Percentiles rank a stretch among this genome's conserved stretches.
phyloP scores from a whole-genome alignment of 345 rosid genomes.

The Lepidium aucheri region DNA sequence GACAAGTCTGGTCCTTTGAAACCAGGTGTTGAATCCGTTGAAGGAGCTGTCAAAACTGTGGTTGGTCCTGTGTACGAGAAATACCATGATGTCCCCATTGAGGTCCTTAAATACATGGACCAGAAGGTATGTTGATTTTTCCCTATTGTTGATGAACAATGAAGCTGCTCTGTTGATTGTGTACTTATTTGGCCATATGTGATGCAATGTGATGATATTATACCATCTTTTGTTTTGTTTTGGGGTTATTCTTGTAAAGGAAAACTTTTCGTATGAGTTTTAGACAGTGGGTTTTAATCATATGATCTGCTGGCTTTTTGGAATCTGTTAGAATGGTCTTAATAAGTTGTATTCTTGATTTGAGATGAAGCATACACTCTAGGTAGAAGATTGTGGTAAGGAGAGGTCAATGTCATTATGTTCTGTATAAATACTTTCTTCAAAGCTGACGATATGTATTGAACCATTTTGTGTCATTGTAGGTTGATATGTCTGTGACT shows the following conservation, averaged over 20 bases:
- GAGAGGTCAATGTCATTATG: background rate
- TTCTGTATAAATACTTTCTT: background rate
- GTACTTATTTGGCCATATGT: background rate
- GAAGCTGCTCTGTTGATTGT: background rate
- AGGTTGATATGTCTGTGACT: constrained; percentile 71
- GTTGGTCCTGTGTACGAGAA: constrained; percentile 67
- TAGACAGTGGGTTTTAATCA: background rate
- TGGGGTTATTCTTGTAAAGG: background rate
- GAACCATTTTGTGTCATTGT: background rate
- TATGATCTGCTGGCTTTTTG: background rate
- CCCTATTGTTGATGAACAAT: background rate
- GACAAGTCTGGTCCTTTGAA: constrained; percentile 76
- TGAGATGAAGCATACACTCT: background rate
- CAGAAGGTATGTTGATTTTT: constrained; percentile 42
- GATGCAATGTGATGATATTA: background rate
- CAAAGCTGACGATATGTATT: background rate
- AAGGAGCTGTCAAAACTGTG: constrained; percentile 72
- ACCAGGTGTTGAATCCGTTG: constrained; percentile 73
- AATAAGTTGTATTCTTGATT: background rate
- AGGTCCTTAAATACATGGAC: constrained; percentile 66
- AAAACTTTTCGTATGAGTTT: background rate
- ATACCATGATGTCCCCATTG: constrained; percentile 57
- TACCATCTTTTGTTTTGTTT: background rate
- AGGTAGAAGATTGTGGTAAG: background rate
- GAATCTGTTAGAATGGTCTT: background rate